Evolutionary conservation across 2,329 filamentous ascomycete species (phyloP), one percentile per base, ranked within the genome.

Genomic region (Passalora sequoiae): DNA sequence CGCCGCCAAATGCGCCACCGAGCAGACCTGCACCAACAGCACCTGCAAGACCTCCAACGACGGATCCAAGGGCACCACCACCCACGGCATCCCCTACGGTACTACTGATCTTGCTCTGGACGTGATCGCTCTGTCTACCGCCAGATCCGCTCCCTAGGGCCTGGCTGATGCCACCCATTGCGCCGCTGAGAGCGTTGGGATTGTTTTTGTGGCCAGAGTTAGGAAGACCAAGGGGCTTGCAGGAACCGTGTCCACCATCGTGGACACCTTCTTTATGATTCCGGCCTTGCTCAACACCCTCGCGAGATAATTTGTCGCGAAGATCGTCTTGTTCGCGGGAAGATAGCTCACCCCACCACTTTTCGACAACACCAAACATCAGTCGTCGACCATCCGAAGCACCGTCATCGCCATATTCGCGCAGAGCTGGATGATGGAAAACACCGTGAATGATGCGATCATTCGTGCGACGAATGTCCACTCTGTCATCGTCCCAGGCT

Each of bases 241-340:
- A 81, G 60, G 88, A 94, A 39, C 88, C 88, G 61, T 95, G 87
- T 4, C 89, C 89, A 40, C 78, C 82, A 65, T 96, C 89, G 12
- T 88, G 69, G 8, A 91, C 83, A 20, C 86, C 87, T 56, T 87
- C 81, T 66, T 87, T 91, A 69, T 96, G 89, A 66, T 96, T 96
- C 48, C 83, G 74, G 12, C 86, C 86, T 35, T 78, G 73, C 62
- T 81, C 64, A 38, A 96, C 87, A 46, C 91, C 89, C 0, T 84
- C 73, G 13, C 87, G 81, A 56, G 83, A 86, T 33, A 96, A 76
- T 67, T 89, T 84, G 39, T 75, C 67, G 43, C 87, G 83, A 51
- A 92, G 80, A 24, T 80, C 77, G 10, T 85, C 71, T 54, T 80
- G 77, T 45, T 80, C 79, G 21, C 69, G 62, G 4, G 83, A 75